Evolutionary conservation across 179 eudicot genomes (phyloP).

Genomic region (Amaranthus tricolor): DNA sequence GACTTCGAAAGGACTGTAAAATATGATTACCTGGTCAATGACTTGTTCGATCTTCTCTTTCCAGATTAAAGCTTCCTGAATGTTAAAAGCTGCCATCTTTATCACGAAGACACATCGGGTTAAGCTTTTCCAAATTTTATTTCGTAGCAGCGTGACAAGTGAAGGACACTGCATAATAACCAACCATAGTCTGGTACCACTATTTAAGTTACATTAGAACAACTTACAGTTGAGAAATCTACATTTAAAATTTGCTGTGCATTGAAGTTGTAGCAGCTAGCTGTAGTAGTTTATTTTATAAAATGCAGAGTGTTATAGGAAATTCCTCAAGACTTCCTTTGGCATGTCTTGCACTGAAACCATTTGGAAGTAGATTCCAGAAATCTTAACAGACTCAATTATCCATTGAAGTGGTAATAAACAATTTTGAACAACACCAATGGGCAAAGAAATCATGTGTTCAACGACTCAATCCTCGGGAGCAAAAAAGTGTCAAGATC

Average conservation of each 20-base stretch:
- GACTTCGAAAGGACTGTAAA: conserved; percentile 2
- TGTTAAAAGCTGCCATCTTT: conserved; percentile 91
- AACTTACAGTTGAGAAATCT: conserved; percentile 2
- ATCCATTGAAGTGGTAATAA: not conserved
- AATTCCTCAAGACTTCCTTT: conserved; percentile 4
- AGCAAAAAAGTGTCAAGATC: not conserved
- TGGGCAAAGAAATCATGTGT: not conserved
- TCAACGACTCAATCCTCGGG: not conserved
- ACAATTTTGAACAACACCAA: not conserved
- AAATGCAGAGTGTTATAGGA: not conserved
- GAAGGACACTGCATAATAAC: conserved; percentile 21
- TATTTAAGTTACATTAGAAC: conserved; percentile 15
- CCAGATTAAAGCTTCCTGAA: conserved; percentile 97
- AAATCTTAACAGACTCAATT: not conserved
- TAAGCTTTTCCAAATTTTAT: conserved; percentile 10
- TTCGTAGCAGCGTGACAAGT: conserved; percentile 17
- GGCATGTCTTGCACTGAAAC: conserved; percentile 2
- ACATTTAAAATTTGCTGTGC: conserved; percentile 4
- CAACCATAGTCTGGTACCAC: conserved; percentile 15
- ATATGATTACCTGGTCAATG: conserved; percentile 77
- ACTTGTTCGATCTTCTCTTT: conserved; percentile 96
- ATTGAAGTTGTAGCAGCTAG: conserved; percentile 17
- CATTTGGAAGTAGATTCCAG: not conserved
- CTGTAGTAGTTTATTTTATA: conserved; percentile 3
- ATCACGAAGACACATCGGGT: conserved; percentile 31